These are phyloP conservation scores for Aristolochia contorta DNA, from an alignment of 164 flowering plant genomes.

Conservation along the genomic window DNA sequence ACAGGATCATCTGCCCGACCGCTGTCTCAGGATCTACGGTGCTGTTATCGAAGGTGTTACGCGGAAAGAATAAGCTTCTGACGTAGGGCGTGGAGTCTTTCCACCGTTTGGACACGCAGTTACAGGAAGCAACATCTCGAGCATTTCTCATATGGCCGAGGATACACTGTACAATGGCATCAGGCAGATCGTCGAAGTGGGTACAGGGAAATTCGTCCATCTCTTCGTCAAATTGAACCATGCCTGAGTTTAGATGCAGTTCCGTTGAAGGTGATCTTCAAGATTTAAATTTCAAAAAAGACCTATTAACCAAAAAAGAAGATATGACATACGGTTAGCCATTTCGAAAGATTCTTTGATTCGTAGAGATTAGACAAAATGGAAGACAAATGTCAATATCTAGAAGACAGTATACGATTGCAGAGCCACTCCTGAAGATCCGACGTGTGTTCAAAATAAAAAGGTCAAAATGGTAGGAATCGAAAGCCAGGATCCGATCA, in stretches of 20 bases:
- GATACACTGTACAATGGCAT: conserved; percentile 59
- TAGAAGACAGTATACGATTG: too few species aligned
- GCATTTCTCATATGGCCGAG: conserved; percentile 53
- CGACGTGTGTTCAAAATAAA: too few species aligned
- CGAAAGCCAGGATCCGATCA: background rate
- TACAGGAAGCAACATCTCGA: conserved; percentile 56
- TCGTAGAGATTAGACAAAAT: background rate
- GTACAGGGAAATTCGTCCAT: too few species aligned
- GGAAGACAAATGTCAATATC: too few species aligned
- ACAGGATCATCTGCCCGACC: conserved; percentile 36
- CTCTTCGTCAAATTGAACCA: too few species aligned
- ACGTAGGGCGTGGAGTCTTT: conserved; percentile 50
- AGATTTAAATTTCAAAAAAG: background rate
- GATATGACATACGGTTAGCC: background rate
- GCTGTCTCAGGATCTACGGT: conserved; percentile 26
- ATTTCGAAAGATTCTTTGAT: background rate
- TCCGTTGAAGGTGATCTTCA: background rate
- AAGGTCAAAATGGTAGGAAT: too few species aligned
- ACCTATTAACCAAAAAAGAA: background rate
- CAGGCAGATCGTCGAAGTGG: conserved; percentile 31
- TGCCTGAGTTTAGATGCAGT: background rate
- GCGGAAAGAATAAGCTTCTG: conserved; percentile 55
- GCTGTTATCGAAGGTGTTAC: conserved; percentile 48
- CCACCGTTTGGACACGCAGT: conserved; percentile 72
- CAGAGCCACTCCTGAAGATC: too few species aligned